A percentile compares a stretch with the other conserved stretches of the same genome.
Evolutionary conservation across 2,329 filamentous ascomycete species (phyloP).

Genomic region (Diaporthe australafricana): DNA sequence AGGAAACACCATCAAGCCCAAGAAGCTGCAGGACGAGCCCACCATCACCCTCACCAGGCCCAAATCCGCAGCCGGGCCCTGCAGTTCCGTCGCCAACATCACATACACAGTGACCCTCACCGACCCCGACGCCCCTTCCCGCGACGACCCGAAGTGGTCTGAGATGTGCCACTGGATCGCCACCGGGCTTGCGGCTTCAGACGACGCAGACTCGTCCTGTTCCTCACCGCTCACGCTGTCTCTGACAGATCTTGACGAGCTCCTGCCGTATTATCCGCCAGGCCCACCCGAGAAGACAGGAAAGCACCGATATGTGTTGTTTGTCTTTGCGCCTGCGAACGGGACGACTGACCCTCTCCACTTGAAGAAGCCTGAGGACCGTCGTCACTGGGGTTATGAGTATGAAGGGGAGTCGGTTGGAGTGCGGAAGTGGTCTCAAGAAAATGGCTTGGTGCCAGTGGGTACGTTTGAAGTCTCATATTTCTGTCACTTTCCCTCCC

Average conservation of each 20-base stretch:
- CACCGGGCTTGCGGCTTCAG: slow-evolving; percentile 44
- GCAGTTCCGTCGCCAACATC: slow-evolving; percentile 32
- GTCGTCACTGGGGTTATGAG: slow-evolving; percentile 55
- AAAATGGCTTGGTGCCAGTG: slow-evolving; percentile 54
- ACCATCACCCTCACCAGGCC: slow-evolving; percentile 45
- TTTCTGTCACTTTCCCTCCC: no score
- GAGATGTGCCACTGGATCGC: slow-evolving; percentile 61
- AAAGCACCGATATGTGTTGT: slow-evolving; percentile 57
- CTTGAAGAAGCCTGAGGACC: slow-evolving; percentile 49
- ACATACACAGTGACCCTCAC: slow-evolving; percentile 51
- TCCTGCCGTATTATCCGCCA: slow-evolving; percentile 55
- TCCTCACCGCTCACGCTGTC: slow-evolving; percentile 29
- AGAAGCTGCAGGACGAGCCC: slow-evolving; percentile 49
- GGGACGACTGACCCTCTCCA: slow-evolving; percentile 51
- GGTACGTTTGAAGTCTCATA: slow-evolving; percentile 48
- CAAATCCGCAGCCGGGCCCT: slow-evolving; percentile 27
- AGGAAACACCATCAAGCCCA: slow-evolving; percentile 61
- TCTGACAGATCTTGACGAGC: slow-evolving; percentile 43
- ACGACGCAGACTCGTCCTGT: slow-evolving; percentile 33
- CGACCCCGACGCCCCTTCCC: slow-evolving; percentile 57
- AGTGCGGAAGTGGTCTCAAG: slow-evolving; percentile 53
- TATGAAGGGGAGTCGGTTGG: slow-evolving; percentile 50
- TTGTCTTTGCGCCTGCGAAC: slow-evolving; percentile 53
- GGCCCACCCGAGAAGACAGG: slow-evolving; percentile 55
- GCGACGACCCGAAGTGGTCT: slow-evolving; percentile 55